Evolutionary conservation across 257 asterid species (phyloP), one percentile per base, ranked within the genome.

Genomic region (Solanum etuberosum): DNA sequence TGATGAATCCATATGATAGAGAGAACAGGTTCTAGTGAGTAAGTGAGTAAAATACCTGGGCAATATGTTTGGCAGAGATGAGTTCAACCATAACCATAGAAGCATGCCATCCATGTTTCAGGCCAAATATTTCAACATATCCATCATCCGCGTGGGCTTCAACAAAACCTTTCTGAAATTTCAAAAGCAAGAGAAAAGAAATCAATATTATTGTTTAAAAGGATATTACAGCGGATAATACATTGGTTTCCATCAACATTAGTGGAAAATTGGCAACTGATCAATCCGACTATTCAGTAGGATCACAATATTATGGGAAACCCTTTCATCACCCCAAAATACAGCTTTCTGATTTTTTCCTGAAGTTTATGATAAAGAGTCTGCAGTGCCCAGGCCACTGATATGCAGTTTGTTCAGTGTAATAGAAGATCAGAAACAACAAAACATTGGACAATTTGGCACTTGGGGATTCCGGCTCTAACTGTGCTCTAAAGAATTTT

Each of bases 61-160:
- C 97, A 59, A 96, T 92, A 93, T 96, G 98, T 92, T 92, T 93
- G 82, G 99, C 98, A 34, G 98, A 92, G 78, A 96, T 96, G 37
- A 96, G 90, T 88, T 96, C 98, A 59, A 88, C 96, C 98, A 96
- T 96, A 63, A 96, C 98, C 95, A 96, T 93, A 42, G 98, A 96
- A 88, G 98, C 98, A 90, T 96, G 98, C 98, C 98, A 96, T 86
- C 98, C 98, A 40, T 96, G 98, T 92, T 96, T 96, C 65, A 96
- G 87, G 72, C 98, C 98, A 71, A 96, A 94, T 42, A 94, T 88
- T 91, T 96, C 98, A 83, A 96, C 48, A 48, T 86, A 92, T 70
- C 98, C 98, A 80, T 95, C 98, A 89, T 96, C 98, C 0, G 98
- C 94, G 29, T 93, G 96, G 63, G 98, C 98, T 89, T 93, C 91